Base-by-base conservation (phyloP, 371 early-diverging fungal species). In the Mortierella polycephala region DNA sequence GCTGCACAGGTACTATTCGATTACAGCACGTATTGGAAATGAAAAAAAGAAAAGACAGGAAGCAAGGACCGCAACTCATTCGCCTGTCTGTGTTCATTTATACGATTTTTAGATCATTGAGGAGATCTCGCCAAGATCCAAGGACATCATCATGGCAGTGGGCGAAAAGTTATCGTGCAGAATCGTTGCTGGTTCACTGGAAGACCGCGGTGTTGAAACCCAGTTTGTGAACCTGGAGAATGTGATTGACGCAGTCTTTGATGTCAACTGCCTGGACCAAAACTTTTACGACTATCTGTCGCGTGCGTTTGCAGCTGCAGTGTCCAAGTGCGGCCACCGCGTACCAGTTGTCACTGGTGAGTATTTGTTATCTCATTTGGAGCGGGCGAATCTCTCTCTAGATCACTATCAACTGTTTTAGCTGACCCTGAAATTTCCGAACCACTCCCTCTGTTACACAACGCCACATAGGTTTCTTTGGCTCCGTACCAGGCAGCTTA, bases 81-180 rank as follows among this genome's bases (percentile, higher is more conserved):
- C 18, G 16, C 20, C 51, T 21, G 2, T 40, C 14, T 10, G 62
- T 20, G 16, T 50, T 62, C 0, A 53, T 57, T 12, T 18, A 45
- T 50, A 12, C 12, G 20, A 46, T 9, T 39, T 21, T 40, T 77
- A 94, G 85, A 92, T 96, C 62, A 97, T 99, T 73, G 94, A 95
- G 62, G 99, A 99, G 81, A 93, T 98, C 20, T 97, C 98, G 18
- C 97, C 97, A 56, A 87, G 96, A 64, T 96, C 98, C 3, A 87
- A 92, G 66, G 99, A 99, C 83, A 90, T 96, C 62, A 97, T 99
- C 62, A 90, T 99, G 69, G 94, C 96, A 57, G 89, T 90, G 16
- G 99, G 99, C 59, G 99, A 99, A 84, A 95, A 91, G 74, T 84
- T 99, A 7, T 91, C 96, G 2, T 97, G 98, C 67, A 86, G 92